A percentile compares a stretch with the other conserved stretches of the same genome.
These are phyloP conservation scores for Globisporangium echinulatum DNA, from an alignment of 352 stramenopile species.

Conservation along the genomic window DNA sequence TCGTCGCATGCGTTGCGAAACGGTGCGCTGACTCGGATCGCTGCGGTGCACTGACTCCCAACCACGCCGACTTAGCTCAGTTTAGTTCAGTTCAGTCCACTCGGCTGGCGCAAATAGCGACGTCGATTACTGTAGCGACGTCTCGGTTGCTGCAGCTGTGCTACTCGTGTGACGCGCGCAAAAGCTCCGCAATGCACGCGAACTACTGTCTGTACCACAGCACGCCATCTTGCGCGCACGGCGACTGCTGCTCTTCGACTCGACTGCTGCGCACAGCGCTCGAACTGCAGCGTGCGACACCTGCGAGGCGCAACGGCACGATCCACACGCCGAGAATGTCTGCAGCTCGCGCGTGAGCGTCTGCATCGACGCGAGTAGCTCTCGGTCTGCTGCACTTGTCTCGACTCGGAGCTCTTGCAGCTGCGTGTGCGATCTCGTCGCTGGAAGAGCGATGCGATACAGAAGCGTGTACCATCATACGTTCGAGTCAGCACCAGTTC, in stretches of 20 bases:
- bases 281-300: neutral
- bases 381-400: slow-evolving; percentile 2
- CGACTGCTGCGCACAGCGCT: neutral
- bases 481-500: neutral
- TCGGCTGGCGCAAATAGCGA: no score
- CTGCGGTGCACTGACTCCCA: no score
- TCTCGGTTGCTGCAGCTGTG: no score
- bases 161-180: slow-evolving; percentile 9
- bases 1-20: no score
- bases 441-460: neutral
- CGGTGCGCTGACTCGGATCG: no score
- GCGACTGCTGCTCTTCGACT: neutral
- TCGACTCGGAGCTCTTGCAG: slow-evolving; percentile 4
- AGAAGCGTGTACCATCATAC: neutral
- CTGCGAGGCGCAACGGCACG: neutral
- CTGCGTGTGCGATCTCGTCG: slow-evolving; percentile 7
- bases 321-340: neutral
- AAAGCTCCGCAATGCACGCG: slow-evolving; percentile 8
- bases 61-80: no score
- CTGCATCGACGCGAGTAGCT: slow-evolving; percentile 1
- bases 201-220: slow-evolving; percentile 2
- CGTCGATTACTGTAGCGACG: no score
- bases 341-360: slow-evolving; percentile 4
- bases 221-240: slow-evolving; percentile 4
- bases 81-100: no score